These are phyloP conservation scores for Citropsis articulata DNA, from an alignment of 345 rosid species.

Conservation along the genomic window DNA sequence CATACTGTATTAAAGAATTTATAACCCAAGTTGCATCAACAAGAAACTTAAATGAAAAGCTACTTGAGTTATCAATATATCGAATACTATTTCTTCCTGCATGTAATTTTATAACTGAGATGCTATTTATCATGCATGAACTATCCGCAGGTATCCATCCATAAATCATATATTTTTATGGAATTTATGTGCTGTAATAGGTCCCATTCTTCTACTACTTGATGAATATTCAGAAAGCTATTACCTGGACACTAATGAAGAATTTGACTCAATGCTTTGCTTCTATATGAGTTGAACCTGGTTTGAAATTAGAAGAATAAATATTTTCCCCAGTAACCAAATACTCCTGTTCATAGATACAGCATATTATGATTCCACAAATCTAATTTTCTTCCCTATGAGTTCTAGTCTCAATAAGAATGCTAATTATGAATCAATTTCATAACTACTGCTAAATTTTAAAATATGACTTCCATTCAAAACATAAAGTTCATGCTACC, in stretches of 20 bases:
- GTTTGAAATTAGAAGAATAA: slow-evolving; percentile 1
- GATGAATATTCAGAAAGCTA: neutral
- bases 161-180: neutral
- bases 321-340: neutral
- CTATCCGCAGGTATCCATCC: neutral
- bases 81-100: neutral
- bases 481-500: neutral
- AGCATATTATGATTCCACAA: neutral
- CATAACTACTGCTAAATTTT: neutral
- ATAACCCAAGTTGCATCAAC: neutral
- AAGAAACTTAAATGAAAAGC: neutral
- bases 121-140: neutral
- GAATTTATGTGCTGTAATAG: neutral
- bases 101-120: neutral
- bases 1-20: neutral
- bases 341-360: neutral
- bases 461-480: neutral
- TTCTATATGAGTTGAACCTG: neutral
- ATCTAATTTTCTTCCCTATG: neutral
- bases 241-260: neutral
- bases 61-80: neutral
- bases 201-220: neutral
- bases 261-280: slow-evolving; percentile 4
- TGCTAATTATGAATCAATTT: neutral
- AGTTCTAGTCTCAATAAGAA: neutral